A percentile compares a stretch with the other conserved stretches of the same genome.
phyloP scores from a whole-genome alignment of 148 eudicot genomes.

The Camellia lanceoleosa region DNA sequence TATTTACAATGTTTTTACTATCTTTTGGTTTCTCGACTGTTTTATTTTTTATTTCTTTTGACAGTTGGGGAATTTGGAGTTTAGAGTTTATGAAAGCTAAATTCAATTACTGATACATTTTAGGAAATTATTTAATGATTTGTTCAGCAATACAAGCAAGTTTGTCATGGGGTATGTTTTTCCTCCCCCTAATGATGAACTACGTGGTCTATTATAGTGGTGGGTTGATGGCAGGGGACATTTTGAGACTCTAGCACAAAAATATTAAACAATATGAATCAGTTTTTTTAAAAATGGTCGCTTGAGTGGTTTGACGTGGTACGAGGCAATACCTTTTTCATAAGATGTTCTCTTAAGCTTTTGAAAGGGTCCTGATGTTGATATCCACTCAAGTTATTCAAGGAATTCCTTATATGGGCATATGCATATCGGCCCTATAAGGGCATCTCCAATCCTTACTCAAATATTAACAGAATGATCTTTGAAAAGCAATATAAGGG shows the following conservation, averaged over 20 bases:
- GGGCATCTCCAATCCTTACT: no score
- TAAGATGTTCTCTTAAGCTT: no score
- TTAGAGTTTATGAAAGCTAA: background rate
- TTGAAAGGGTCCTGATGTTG: no score
- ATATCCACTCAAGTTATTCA: no score
- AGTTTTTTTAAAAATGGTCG: background rate
- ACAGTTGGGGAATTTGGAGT: background rate
- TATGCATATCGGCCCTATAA: no score
- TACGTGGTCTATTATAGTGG: background rate
- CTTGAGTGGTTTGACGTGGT: background rate
- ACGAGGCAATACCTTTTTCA: background rate
- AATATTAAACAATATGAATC: background rate
- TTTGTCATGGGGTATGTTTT: background rate
- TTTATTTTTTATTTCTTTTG: background rate
- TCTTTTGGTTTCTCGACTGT: no score
- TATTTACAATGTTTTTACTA: no score
- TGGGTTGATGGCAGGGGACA: background rate
- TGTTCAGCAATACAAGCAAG: background rate
- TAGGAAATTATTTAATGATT: background rate
- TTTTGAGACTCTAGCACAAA: background rate
- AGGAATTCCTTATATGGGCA: no score
- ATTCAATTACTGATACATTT: background rate
- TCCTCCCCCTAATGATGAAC: background rate
- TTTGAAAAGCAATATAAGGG: no score
- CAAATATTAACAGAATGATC: no score